Percentiles rank a stretch among this genome's conserved stretches.
phyloP scores from a whole-genome alignment of 495 filamentous ascomycete species.

The Hypoxylon lienhwacheense region DNA sequence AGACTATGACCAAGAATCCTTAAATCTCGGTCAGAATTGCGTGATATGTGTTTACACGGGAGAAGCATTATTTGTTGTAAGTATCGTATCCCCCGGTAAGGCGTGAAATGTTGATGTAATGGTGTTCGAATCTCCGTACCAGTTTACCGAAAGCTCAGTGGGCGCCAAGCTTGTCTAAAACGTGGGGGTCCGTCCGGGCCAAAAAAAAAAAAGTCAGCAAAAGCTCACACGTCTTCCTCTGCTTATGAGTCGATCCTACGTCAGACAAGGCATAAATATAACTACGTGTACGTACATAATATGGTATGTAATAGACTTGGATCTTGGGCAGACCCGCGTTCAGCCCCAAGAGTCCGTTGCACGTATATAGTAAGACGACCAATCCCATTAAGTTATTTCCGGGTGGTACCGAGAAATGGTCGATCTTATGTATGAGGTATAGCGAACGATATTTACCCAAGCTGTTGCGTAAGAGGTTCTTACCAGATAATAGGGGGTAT shows the following conservation, averaged over 20 bases:
- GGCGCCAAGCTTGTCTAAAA: conserved; percentile 25
- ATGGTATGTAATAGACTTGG: neutral
- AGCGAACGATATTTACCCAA: neutral
- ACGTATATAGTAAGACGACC: too few species aligned
- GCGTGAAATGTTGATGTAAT: conserved; percentile 31
- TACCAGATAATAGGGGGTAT: conserved; percentile 6
- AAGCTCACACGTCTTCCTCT: neutral
- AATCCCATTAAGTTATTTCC: neutral
- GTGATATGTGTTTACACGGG: neutral
- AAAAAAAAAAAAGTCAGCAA: conserved; percentile 3
- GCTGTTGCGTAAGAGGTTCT: too few species aligned
- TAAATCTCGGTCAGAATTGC: conserved; percentile 10
- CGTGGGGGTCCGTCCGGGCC: conserved; percentile 26
- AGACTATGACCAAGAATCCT: neutral
- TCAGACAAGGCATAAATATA: conserved; percentile 10
- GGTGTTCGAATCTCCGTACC: conserved; percentile 21
- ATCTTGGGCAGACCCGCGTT: conserved; percentile 5
- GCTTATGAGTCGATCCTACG: conserved; percentile 12
- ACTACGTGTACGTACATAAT: neutral
- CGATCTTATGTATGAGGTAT: neutral
- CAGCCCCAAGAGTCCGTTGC: too few species aligned
- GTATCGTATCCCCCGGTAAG: conserved; percentile 19
- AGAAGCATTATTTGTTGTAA: conserved; percentile 4
- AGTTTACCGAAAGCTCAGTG: conserved; percentile 25
- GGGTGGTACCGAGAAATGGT: conserved; percentile 1